Evolutionary conservation across 1,284 basidiomycete genomes (phyloP).

Genomic region (Sporisorium scitamineum): DNA sequence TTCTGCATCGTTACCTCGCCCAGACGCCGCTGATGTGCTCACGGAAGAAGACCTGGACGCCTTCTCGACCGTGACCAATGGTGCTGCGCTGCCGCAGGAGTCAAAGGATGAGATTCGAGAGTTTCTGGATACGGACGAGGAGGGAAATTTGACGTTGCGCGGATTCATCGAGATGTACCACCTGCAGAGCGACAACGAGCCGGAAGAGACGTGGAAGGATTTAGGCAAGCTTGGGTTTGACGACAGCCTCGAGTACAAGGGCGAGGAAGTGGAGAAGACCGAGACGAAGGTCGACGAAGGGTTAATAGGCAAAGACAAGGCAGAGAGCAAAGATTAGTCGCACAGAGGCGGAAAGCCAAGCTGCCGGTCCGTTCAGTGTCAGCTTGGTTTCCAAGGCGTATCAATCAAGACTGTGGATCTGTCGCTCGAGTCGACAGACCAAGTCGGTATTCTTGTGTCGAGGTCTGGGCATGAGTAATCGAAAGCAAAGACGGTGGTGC

Average conservation of each 20-base stretch:
- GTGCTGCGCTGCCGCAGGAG: conserved; percentile 35
- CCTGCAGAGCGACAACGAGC: conserved; percentile 56
- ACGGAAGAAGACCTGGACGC: conserved; percentile 50
- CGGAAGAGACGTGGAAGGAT: conserved; percentile 59
- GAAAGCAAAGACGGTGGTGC: not conserved
- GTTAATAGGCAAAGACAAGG: not conserved
- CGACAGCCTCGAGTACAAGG: conserved; percentile 17
- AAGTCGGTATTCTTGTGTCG: not conserved
- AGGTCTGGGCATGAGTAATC: not conserved
- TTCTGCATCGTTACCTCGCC: conserved; percentile 14
- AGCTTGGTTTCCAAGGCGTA: not conserved
- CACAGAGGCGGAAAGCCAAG: too few relatives aligned
- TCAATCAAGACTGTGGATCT: too few relatives aligned
- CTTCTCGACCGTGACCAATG: conserved; percentile 53
- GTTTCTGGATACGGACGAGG: conserved; percentile 53
- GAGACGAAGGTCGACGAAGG: not conserved
- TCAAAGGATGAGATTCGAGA: conserved; percentile 58
- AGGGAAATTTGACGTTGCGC: conserved; percentile 45
- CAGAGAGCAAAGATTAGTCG: not conserved
- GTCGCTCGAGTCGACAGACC: not conserved
- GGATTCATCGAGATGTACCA: conserved; percentile 58
- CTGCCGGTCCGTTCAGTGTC: not conserved
- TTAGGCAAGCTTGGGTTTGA: conserved; percentile 42
- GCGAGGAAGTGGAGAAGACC: not conserved
- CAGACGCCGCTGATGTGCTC: conserved; percentile 17